These are phyloP conservation scores for Lactifluus echinatus DNA, from an alignment of 768 basidiomycete species.

Conservation along the genomic window DNA sequence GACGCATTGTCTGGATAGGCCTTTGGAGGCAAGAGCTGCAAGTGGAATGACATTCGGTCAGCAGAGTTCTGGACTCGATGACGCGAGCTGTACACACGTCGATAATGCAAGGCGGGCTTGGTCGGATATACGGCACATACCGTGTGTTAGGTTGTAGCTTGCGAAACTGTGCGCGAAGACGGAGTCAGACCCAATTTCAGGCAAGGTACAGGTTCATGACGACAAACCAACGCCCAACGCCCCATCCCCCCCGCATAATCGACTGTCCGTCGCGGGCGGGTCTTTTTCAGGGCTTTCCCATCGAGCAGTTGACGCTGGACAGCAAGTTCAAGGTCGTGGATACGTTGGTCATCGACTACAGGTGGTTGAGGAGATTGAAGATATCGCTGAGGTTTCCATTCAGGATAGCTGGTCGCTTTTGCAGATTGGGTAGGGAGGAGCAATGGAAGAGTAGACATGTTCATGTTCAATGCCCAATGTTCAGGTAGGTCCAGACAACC, in stretches of 20 bases:
- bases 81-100: conserved; percentile 48
- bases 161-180: conserved; percentile 40
- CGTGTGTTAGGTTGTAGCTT: conserved; percentile 67
- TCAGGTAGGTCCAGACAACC: background rate
- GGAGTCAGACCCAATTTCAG: background rate
- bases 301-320: conserved; percentile 63
- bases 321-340: conserved; percentile 73
- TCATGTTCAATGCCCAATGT: no score
- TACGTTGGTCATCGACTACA: conserved; percentile 66
- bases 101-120: conserved; percentile 80
- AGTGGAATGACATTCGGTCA: conserved; percentile 16
- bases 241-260: conserved; percentile 89
- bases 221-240: conserved; percentile 67
- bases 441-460: conserved; percentile 49
- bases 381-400: conserved; percentile 73
- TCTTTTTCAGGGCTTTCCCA: conserved; percentile 82
- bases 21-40: conserved; percentile 88
- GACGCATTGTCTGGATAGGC: conserved; percentile 89
- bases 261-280: conserved; percentile 85
- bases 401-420: conserved; percentile 35
- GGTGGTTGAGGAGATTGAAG: conserved; percentile 66
- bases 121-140: conserved; percentile 71
- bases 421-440: conserved; percentile 45
- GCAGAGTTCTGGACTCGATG: background rate
- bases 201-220: background rate